Conservation (phyloP, 73 alveolate genomes). For the Paramecium sexaurelia region DNA sequence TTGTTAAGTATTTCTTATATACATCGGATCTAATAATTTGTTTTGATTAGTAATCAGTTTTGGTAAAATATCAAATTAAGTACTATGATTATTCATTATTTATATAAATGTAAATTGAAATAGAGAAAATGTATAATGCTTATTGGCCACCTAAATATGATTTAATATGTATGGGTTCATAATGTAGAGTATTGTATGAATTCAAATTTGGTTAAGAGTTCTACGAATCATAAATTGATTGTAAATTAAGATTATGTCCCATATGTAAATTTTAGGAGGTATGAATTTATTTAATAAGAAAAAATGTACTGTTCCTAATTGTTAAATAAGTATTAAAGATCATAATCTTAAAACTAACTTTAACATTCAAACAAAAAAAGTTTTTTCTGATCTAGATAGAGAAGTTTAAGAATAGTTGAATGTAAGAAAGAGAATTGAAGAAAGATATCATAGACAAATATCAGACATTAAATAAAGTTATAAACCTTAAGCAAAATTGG, state of each 20-base stretch:
- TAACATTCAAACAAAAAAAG: not conserved
- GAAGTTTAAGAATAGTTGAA: not conserved
- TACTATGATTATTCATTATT: slow-evolving; percentile 19
- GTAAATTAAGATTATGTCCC: not conserved
- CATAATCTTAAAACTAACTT: not conserved
- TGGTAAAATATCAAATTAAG: slow-evolving; percentile 9
- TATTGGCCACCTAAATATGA: slow-evolving; percentile 25
- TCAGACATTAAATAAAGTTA: not conserved
- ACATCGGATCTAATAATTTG: slow-evolving; percentile 24
- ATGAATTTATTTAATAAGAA: not conserved
- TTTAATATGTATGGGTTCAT: not conserved
- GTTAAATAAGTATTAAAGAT: not conserved
- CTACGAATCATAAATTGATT: not conserved
- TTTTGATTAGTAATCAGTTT: not conserved
- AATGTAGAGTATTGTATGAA: not conserved
- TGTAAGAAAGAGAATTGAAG: not conserved
- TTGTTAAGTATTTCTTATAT: not conserved
- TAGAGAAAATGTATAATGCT: not conserved
- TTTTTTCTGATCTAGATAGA: not conserved
- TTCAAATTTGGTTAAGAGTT: not conserved
- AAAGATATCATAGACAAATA: not conserved
- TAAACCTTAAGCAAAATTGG: not conserved
- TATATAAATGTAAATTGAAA: not conserved
- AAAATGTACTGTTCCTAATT: slow-evolving; percentile 1
- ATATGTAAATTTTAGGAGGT: not conserved